Evolutionary conservation across 768 basidiomycete genomes (phyloP), one percentile per base, ranked within the genome.

Genomic region (Pisolithus orientalis): DNA sequence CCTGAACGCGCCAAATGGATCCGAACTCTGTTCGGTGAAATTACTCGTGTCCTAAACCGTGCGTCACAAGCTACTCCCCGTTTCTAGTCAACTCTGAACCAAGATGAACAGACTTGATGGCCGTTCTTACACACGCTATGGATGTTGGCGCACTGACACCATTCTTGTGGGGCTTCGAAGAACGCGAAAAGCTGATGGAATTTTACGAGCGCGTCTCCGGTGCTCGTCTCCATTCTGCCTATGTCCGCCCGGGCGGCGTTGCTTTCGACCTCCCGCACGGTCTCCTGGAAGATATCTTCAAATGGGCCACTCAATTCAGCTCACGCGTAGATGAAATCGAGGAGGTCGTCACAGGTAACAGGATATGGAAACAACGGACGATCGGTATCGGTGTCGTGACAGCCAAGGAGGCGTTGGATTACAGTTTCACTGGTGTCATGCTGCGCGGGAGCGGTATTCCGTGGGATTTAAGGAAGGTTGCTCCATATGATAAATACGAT

Each of bases 161-260:
- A 37, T 99, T 97, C 85, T 77, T 99, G 29, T 99, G 95, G 94
- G 95, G 95, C 61, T 98, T 98, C 78, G 95, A 98, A 72, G 95
- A 99, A 71, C 92, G 95, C 51, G 95, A 98, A 75, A 99, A 99
- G 77, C 83, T 98, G 57, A 98, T 98, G 95, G 95, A 99, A 67
- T 99, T 98, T 73, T 99, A 99, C 69, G 95, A 99, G 72, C 93
- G 95, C 52, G 95, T 98, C 39, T 97, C 94, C 9, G 95, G 95
- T 58, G 95, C 95, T 5, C 94, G 95, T 51, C 79, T 99, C 62
- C 95, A 99, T 64, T 85, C 93, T 5, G 95, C 95, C n/a, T 99
- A 97, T 67, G 87, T 97, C 44, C 88, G 95, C 54, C 95, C 95
- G 1, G 95, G 95, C 55, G 95, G 95, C 61, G 95, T 99, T 45